Base-by-base conservation (phyloP, 129 eudicot genomes). In the Kitagawia praeruptora region DNA sequence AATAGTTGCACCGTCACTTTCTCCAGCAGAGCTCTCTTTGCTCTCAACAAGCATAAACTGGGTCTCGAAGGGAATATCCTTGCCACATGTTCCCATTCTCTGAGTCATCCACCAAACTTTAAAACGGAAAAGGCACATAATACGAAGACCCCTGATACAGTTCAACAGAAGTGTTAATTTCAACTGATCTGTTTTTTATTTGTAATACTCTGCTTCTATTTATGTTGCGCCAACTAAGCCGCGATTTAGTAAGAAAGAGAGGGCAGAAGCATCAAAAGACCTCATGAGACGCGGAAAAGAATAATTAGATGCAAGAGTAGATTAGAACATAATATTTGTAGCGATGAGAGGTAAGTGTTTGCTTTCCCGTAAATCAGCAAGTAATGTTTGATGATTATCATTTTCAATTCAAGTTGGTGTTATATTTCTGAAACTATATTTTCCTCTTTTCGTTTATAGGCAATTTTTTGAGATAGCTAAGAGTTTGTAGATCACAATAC, bases 91-190 rank as follows among this genome's bases (percentile, higher is more conserved):
- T 70, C 98, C 98, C 96, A 93, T 91, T 77, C 97, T 85, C 64
- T 94, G 98, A 78, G 98, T 94, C 98, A 94, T 94, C 98, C 98
- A 94, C 98, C 98, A 94, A 46, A 94, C 83, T 89, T 94, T 94
- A 90, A 94, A 94, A 6, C 98, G 96, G 83, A 94, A 94, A 31
- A 85, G 87, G 77, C 98, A 91, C 97, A 94, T 81, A 80, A 94
- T 89, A 14, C 93, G 87, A 27, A 88, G 90, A 81, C 83, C 97
- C 93, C 98, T 94, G 89, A 71, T 51, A 77, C 80, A 84, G 10
- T 44, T 15, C 14, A 40, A 74, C 2, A 14, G 1, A 45, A n/a
- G 12, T 74, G 77, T 74, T 74, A 74, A 23, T 45, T 12, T 72
- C 7, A 74, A n/a, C n/a, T 74, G 38, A 42, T 25, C 25, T 23